Percentiles rank a stretch among this genome's conserved stretches.
Conservation (phyloP, 176 grass and related monocot genomes). For the Raddia guianensis region DNA sequence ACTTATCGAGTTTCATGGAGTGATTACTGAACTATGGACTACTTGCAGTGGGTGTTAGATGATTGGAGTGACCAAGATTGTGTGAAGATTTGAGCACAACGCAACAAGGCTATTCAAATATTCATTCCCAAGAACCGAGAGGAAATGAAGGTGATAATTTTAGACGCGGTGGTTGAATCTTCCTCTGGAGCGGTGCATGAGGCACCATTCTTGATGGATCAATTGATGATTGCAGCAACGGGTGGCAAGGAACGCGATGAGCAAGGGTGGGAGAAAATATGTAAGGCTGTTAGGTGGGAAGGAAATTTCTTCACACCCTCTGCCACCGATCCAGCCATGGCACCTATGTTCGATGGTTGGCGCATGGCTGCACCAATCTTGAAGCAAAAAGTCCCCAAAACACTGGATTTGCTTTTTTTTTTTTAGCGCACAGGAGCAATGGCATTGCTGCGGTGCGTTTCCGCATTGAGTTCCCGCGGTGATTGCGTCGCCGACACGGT, state of each 20-base stretch:
- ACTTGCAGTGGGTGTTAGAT: conserved; percentile 28
- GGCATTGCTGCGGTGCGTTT: too few relatives aligned
- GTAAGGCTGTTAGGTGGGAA: neutral
- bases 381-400: too few relatives aligned
- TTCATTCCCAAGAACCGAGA: neutral
- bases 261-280: conserved; percentile 29
- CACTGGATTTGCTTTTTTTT: too few relatives aligned
- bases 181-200: neutral
- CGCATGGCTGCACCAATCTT: too few relatives aligned
- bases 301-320: too few relatives aligned
- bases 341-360: too few relatives aligned
- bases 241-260: conserved; percentile 44
- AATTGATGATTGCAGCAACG: conserved; percentile 23
- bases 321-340: too few relatives aligned
- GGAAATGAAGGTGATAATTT: conserved; percentile 43
- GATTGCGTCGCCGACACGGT: too few relatives aligned
- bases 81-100: conserved; percentile 37
- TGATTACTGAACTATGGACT: neutral
- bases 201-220: conserved; percentile 10
- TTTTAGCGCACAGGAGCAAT: too few relatives aligned
- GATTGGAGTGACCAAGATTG: conserved; percentile 43
- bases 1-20: too few relatives aligned
- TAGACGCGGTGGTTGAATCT: conserved; percentile 28
- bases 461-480: too few relatives aligned
- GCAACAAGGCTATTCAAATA: conserved; percentile 45